These are phyloP conservation scores for Podaxis sp. DNA, from an alignment of 768 basidiomycete species.

Conservation along the genomic window DNA sequence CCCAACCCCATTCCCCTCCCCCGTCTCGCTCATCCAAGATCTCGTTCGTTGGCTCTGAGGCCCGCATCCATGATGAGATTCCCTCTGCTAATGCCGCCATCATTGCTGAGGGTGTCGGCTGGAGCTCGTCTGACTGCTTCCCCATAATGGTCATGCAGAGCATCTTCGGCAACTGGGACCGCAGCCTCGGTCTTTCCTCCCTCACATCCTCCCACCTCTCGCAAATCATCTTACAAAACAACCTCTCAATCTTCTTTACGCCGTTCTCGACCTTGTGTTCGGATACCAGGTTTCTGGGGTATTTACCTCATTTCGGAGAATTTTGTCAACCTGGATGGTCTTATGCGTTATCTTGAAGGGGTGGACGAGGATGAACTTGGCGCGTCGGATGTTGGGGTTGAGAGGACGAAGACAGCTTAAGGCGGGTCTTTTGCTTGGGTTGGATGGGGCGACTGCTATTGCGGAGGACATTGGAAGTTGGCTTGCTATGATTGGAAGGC, in stretches of 20 bases:
- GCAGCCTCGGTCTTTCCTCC: constrained; percentile 87
- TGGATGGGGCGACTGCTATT: constrained; percentile 95
- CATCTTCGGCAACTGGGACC: constrained; percentile 99
- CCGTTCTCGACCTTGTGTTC: constrained; percentile 99
- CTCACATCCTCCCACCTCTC: constrained; percentile 66
- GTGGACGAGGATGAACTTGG: constrained; percentile 93
- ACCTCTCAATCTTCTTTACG: constrained; percentile 99
- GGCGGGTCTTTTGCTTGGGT: constrained; percentile 83
- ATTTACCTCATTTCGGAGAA: constrained; percentile 98
- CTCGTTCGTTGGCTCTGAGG: constrained; percentile 90
- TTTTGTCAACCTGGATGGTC: constrained; percentile 88
- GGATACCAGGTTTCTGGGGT: constrained; percentile 98
- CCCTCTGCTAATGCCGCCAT: constrained; percentile 92
- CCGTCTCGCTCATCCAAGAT: constrained; percentile 72
- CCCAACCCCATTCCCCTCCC: constrained; percentile 87
- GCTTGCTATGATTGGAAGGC: constrained; percentile 87
- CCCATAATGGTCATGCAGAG: constrained; percentile 98
- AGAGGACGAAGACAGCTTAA: constrained; percentile 99
- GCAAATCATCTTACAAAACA: constrained; percentile 87
- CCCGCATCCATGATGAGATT: constrained; percentile 89
- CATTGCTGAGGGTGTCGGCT: constrained; percentile 96
- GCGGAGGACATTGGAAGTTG: constrained; percentile 99
- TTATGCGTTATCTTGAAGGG: constrained; percentile 91
- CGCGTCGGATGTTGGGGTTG: constrained; percentile 84
- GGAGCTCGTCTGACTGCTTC: constrained; percentile 98